Evolutionary conservation across 768 basidiomycete genomes (phyloP).

Genomic region (Phylloporus arenicola): DNA sequence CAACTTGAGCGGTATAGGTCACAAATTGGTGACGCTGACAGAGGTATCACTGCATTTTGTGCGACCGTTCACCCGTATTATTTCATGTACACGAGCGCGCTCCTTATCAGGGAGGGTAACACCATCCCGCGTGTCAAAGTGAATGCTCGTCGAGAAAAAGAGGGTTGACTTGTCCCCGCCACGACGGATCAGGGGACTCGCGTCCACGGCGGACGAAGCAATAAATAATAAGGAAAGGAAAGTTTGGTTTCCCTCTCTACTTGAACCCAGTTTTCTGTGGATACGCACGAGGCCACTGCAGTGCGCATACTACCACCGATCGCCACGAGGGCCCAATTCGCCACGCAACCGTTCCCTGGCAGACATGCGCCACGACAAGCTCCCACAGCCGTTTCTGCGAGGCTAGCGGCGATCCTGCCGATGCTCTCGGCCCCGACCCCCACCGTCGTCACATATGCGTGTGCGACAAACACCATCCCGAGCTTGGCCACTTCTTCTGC

Average conservation of each 20-base stretch:
- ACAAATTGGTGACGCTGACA: conserved; percentile 17
- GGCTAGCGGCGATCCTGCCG: not conserved
- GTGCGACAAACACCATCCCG: not conserved
- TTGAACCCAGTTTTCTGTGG: not conserved
- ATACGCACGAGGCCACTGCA: not conserved
- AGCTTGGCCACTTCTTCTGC: not conserved
- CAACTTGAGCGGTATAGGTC: conserved; percentile 27
- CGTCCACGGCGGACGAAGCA: not conserved
- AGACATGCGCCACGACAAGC: not conserved
- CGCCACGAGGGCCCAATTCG: too few relatives aligned
- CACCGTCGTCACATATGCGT: conserved; percentile 3
- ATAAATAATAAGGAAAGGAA: not conserved
- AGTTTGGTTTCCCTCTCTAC: not conserved
- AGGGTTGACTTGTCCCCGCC: not conserved
- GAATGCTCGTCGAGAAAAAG: not conserved
- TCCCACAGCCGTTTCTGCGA: not conserved
- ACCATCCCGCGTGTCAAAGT: not conserved
- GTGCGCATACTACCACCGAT: not conserved
- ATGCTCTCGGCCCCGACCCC: not conserved
- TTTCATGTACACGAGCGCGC: conserved; percentile 15
- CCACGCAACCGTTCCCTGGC: not conserved
- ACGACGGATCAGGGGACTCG: not conserved
- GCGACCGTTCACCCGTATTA: conserved; percentile 1
- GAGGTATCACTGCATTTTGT: conserved; percentile 6
- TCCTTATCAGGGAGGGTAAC: conserved; percentile 11